Conservation (phyloP, 106 monocot genomes). For the Xerophyta viscosa region DNA sequence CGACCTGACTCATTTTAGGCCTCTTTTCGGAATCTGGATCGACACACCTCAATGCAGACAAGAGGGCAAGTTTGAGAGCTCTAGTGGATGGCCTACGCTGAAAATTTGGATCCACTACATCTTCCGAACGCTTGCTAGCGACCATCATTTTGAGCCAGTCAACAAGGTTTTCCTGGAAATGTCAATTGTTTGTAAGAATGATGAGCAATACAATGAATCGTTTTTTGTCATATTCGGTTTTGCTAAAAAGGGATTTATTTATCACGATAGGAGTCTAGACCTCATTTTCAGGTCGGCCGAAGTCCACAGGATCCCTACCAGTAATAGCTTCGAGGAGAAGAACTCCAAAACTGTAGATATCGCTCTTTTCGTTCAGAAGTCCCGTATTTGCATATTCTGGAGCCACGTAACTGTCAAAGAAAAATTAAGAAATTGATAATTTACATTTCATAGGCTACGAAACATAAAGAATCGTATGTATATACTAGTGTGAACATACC, state of each 20-base stretch:
- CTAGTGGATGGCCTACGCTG: slow-evolving; percentile 66
- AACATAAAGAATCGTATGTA: too few species aligned
- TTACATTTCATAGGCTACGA: not conserved
- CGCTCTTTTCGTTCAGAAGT: slow-evolving; percentile 92
- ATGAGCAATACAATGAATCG: not conserved
- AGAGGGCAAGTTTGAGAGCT: slow-evolving; percentile 80
- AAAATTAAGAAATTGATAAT: not conserved
- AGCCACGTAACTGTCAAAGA: slow-evolving; percentile 73
- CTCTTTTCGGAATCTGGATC: slow-evolving; percentile 95
- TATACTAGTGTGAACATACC: too few species aligned
- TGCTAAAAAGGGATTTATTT: too few species aligned
- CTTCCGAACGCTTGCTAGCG: slow-evolving; percentile 61
- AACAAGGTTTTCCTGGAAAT: slow-evolving; percentile 77
- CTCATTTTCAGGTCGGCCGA: slow-evolving; percentile 76
- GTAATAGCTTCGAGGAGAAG: slow-evolving; percentile 86
- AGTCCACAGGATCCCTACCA: slow-evolving; percentile 95
- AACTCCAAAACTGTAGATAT: slow-evolving; percentile 94
- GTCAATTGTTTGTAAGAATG: not conserved
- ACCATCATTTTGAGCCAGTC: slow-evolving; percentile 99
- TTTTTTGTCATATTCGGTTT: too few species aligned
- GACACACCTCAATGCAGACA: slow-evolving; percentile 87
- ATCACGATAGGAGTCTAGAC: too few species aligned
- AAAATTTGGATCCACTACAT: slow-evolving; percentile 86
- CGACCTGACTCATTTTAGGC: slow-evolving; percentile 92
- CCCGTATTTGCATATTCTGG: slow-evolving; percentile 98